A percentile compares a stretch with the other conserved stretches of the same genome.
Evolutionary conservation across 805 yeast genomes (phyloP).

Genomic region (Groenewaldozyma tartarivorans): DNA sequence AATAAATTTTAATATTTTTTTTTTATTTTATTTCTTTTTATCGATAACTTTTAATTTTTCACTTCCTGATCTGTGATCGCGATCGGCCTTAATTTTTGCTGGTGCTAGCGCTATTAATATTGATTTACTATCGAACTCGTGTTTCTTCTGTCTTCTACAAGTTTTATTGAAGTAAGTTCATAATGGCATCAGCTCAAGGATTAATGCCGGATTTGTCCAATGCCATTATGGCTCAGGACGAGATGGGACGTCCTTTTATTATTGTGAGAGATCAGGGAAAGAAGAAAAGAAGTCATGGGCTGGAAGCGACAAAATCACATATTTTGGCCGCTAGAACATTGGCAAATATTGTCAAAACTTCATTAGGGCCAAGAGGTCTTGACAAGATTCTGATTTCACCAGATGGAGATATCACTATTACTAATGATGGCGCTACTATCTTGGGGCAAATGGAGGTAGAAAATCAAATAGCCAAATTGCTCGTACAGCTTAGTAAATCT

Average conservation of each 20-base stretch:
- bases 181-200: conserved; percentile 18
- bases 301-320: conserved; percentile 73
- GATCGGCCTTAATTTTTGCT: too few species aligned
- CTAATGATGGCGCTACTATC: conserved; percentile 98
- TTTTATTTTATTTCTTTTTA: too few species aligned
- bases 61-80: too few species aligned
- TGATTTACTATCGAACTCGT: too few species aligned
- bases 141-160: background rate
- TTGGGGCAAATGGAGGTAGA: conserved; percentile 92
- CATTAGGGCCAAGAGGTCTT: conserved; percentile 96
- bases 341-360: conserved; percentile 82
- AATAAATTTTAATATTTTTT: too few species aligned
- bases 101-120: too few species aligned
- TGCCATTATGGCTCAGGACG: conserved; percentile 98
- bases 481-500: conserved; percentile 87
- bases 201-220: conserved; percentile 87
- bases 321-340: conserved; percentile 93
- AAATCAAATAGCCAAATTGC: conserved; percentile 88
- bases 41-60: too few species aligned
- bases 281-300: conserved; percentile 58
- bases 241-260: conserved; percentile 97
- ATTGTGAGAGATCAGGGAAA: conserved; percentile 81
- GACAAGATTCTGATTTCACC: conserved; percentile 92
- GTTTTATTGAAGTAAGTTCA: background rate
- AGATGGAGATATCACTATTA: conserved; percentile 95